phyloP scores from a whole-genome alignment of 164 flowering plant species.

The Chloranthus sessilifolius region DNA sequence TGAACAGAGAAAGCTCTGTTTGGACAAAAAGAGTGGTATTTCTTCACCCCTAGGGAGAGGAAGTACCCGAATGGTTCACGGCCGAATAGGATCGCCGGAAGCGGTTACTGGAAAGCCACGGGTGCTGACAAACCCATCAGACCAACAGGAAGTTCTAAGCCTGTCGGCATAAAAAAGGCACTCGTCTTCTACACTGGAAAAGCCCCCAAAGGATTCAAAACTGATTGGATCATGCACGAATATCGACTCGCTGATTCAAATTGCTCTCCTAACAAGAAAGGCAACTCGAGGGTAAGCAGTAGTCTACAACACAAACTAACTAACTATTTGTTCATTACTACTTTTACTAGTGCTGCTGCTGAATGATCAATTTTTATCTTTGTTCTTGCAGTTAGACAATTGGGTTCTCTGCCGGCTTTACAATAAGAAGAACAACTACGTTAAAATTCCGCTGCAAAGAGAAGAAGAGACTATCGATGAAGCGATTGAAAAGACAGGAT shows the following conservation, averaged over 20 bases:
- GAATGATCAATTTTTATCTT: neutral
- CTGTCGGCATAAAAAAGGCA: slow-evolving; percentile 23
- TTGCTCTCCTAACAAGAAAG: slow-evolving; percentile 13
- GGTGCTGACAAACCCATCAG: slow-evolving; percentile 23
- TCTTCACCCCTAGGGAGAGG: slow-evolving; percentile 21
- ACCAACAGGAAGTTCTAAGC: slow-evolving; percentile 7
- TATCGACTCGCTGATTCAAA: slow-evolving; percentile 18
- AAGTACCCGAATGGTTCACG: slow-evolving; percentile 20
- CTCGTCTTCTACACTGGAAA: slow-evolving; percentile 21
- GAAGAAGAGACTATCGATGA: slow-evolving; percentile 1
- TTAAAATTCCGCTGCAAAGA: neutral
- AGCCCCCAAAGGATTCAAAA: slow-evolving; percentile 20
- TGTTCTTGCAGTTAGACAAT: slow-evolving; percentile 9
- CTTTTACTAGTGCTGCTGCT: neutral
- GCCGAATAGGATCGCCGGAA: slow-evolving; percentile 16
- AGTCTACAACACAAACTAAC: neutral
- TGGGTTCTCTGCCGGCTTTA: slow-evolving; percentile 23
- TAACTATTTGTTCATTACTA: neutral
- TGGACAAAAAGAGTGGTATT: slow-evolving; percentile 28
- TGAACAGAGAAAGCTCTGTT: slow-evolving; percentile 23
- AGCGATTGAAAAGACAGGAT: neutral
- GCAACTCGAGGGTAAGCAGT: slow-evolving; percentile 23
- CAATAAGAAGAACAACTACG: slow-evolving; percentile 15
- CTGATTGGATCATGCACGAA: slow-evolving; percentile 28
- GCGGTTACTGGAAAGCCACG: slow-evolving; percentile 28